Conservation (phyloP, 495 filamentous ascomycete genomes). For the Aspergillus olivimuriae region DNA sequence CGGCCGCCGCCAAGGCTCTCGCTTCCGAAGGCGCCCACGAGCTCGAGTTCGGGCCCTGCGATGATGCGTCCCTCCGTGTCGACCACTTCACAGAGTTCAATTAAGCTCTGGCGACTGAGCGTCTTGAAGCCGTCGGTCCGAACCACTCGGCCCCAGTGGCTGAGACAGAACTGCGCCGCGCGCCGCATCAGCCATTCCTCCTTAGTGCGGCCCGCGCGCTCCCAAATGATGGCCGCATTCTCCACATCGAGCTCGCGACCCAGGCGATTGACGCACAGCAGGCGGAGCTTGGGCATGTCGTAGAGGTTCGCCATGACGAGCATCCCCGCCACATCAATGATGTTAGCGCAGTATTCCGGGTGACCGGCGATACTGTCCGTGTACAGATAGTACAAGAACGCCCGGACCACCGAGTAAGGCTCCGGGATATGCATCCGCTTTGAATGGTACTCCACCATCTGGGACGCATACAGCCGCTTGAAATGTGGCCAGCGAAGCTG, state of each 20-base stretch:
- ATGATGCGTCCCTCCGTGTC: constrained; percentile 86
- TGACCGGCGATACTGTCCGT: constrained; percentile 79
- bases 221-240: constrained; percentile 93
- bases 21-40: constrained; percentile 59
- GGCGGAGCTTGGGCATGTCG: constrained; percentile 85
- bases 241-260: constrained; percentile 87
- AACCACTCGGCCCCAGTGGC: constrained; percentile 92
- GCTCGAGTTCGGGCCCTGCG: constrained; percentile 76
- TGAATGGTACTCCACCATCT: constrained; percentile 95
- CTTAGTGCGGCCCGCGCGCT: constrained; percentile 78
- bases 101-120: constrained; percentile 66
- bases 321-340: constrained; percentile 87
- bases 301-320: constrained; percentile 97
- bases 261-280: constrained; percentile 82
- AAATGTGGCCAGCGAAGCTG: constrained; percentile 97
- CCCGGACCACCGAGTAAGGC: constrained; percentile 87
- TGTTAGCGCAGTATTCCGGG: constrained; percentile 57
- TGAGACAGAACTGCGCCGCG: constrained; percentile 80
- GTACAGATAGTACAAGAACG: constrained; percentile 94
- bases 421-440: constrained; percentile 97
- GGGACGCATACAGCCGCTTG: constrained; percentile 76
- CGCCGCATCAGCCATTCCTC: constrained; percentile 90
- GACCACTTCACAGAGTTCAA: constrained; percentile 88
- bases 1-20: constrained; percentile 45
- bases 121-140: constrained; percentile 80